Conservation (phyloP, 768 basidiomycete genomes). For the Phaeotremella skinneri region DNA sequence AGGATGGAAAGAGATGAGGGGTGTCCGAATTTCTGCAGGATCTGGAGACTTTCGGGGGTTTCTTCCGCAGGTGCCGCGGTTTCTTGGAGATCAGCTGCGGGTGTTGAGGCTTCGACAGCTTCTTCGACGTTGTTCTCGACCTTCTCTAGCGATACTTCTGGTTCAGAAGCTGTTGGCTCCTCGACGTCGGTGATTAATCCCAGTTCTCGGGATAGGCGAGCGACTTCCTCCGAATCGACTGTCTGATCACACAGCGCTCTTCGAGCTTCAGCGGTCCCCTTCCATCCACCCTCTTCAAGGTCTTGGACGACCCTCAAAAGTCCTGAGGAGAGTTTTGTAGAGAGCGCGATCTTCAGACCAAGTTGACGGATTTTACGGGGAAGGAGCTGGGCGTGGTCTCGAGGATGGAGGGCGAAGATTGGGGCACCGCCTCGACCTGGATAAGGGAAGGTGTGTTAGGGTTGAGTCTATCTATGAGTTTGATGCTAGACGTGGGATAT, state of each 20-base stretch:
- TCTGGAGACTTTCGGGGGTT: background rate
- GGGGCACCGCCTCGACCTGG: constrained; percentile 79
- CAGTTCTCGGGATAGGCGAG: background rate
- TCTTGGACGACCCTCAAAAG: constrained; percentile 68
- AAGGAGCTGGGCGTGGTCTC: constrained; percentile 86
- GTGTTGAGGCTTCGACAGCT: too few relatives aligned
- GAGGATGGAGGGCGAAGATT: constrained; percentile 84
- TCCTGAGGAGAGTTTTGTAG: constrained; percentile 72
- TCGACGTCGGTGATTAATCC: background rate
- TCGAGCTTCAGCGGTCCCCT: constrained; percentile 57
- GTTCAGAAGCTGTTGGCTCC: constrained; percentile 1
- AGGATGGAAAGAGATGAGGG: constrained; percentile 40
- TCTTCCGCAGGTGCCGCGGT: background rate
- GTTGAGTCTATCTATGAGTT: background rate
- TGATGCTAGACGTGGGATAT: background rate
- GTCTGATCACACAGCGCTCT: constrained; percentile 62
- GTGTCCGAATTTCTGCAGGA: constrained; percentile 32
- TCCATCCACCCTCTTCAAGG: constrained; percentile 43
- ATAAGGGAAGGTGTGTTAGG: constrained; percentile 59
- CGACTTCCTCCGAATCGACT: background rate
- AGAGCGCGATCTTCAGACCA: constrained; percentile 87
- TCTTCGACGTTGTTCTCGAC: constrained; percentile 63
- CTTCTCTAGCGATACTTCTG: constrained; percentile 59
- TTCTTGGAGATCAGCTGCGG: too few relatives aligned
- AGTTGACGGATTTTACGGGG: constrained; percentile 89